Base-by-base conservation (phyloP, 768 basidiomycete species). In the Porphyrellus cyaneotinctus region DNA sequence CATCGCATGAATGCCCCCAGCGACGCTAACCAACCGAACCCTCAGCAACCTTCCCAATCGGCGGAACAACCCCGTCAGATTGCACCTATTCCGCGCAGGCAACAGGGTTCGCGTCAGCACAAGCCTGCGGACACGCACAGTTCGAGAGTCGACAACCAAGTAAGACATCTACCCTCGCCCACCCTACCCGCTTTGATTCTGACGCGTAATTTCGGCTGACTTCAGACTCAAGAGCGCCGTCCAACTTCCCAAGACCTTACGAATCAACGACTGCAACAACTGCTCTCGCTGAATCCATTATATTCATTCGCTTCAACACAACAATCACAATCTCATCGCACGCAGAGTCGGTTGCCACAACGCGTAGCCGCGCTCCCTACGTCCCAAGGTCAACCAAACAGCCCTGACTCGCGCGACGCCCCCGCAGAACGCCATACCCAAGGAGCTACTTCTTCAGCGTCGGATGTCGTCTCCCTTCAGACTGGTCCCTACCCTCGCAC, bases 191-290 rank as follows among this genome's bases (percentile, higher is more conserved):
- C n/a, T n/a, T n/a, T 24, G 4, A 32, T 9, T 14, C 11, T 33
- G 18, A 33, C 30, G 23, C 49, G 11, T 15, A n/a, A n/a, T n/a
- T n/a, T n/a, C n/a, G n/a, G n/a, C n/a, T n/a, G n/a, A 7, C 6
- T 22, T 41, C 43, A 56, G 45, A 20, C 28, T 30, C 54, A 32
- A 42, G 48, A 54, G 14, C 51, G 26, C 7, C 51, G 5, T 35
- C 24, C 26, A n/a, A 24, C 45, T 6, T 6, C 53, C 6, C 58
- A 53, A 39, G 58, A 47, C 3, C 49, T 66, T 8, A 39, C 58
- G 10, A 63, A 46, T 15, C 63, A 58, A 44, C 65, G 65, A 0
- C 28, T 67, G 4, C 65, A 65, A 31, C 56, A 66, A n/a, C 24
- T 66, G 20, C 64, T 66, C 18, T 58, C 63, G 2, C 30, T 58